These are phyloP conservation scores for Punctularia strigosozonata DNA, from an alignment of 768 basidiomycete species.

Conservation along the genomic window DNA sequence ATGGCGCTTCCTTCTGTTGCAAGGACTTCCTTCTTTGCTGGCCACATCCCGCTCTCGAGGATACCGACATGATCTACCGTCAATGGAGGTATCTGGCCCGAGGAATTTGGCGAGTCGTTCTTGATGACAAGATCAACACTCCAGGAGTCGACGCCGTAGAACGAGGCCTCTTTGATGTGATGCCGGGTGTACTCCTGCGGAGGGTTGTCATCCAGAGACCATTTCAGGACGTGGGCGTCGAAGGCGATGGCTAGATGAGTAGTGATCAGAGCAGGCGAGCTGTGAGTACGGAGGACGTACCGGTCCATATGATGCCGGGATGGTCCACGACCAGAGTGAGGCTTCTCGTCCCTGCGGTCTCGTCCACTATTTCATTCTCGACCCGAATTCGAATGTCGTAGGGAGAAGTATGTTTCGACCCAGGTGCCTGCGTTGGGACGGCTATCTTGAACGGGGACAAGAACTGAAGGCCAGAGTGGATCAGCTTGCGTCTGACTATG, in stretches of 20 bases:
- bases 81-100: conserved; percentile 4
- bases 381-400: conserved; percentile 54
- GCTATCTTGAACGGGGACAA: conserved; percentile 75
- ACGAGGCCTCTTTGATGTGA: conserved; percentile 86
- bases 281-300: conserved; percentile 22
- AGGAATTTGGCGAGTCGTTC: conserved; percentile 20
- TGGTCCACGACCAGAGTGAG: conserved; percentile 63
- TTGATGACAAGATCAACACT: conserved; percentile 61
- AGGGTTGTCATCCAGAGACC: conserved; percentile 75
- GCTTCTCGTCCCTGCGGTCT: conserved; percentile 48
- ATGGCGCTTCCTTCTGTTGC: conserved; percentile 47
- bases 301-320: conserved; percentile 81
- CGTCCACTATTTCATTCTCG: conserved; percentile 42
- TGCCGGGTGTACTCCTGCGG: conserved; percentile 69
- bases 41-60: conserved; percentile 80
- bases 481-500: not conserved
- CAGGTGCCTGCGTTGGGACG: too few relatives aligned
- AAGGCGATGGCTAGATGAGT: conserved; percentile 62
- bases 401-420: too few relatives aligned
- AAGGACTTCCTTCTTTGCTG: conserved; percentile 40
- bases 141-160: conserved; percentile 69
- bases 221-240: conserved; percentile 77
- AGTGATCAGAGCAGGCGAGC: not conserved
- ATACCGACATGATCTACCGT: conserved; percentile 70
- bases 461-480: conserved; percentile 37